Conservation (phyloP, 1,284 basidiomycete genomes). For the Schizophyllum commune region DNA sequence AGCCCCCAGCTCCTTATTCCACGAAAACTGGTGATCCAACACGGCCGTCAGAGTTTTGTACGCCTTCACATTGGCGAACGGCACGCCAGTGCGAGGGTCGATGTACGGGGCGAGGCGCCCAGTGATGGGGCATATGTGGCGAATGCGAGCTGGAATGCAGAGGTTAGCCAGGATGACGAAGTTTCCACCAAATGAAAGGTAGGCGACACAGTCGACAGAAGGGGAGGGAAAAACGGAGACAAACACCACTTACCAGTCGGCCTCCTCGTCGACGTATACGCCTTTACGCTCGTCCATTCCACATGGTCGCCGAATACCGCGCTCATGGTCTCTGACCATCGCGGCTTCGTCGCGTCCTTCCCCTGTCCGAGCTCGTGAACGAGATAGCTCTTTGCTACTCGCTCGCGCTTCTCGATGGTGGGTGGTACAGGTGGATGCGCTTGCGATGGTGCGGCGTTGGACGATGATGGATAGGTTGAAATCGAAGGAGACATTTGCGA, state of each 20-base stretch:
- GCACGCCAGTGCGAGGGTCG: constrained; percentile 71
- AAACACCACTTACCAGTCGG: constrained; percentile 42
- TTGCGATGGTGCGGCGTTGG: background rate
- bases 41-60: constrained; percentile 54
- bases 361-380: constrained; percentile 51
- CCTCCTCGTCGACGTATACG: constrained; percentile 51
- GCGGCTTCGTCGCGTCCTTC: constrained; percentile 37
- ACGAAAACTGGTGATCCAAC: constrained; percentile 54
- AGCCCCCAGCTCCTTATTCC: constrained; percentile 51
- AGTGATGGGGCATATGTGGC: constrained; percentile 56
- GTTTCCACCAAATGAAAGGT: too few species aligned
- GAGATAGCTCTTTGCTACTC: constrained; percentile 54
- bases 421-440: constrained; percentile 3
- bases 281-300: constrained; percentile 60
- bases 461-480: background rate
- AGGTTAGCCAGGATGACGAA: constrained; percentile 2
- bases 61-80: constrained; percentile 65
- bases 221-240: background rate
- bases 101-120: constrained; percentile 59
- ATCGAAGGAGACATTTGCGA: background rate
- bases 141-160: constrained; percentile 42
- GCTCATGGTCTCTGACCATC: constrained; percentile 66
- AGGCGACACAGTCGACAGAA: too few species aligned
- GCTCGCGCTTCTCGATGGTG: constrained; percentile 30
- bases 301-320: constrained; percentile 74